These are phyloP conservation scores for Marasmius sp. DNA, from an alignment of 1,284 basidiomycete genomes.

Conservation along the genomic window DNA sequence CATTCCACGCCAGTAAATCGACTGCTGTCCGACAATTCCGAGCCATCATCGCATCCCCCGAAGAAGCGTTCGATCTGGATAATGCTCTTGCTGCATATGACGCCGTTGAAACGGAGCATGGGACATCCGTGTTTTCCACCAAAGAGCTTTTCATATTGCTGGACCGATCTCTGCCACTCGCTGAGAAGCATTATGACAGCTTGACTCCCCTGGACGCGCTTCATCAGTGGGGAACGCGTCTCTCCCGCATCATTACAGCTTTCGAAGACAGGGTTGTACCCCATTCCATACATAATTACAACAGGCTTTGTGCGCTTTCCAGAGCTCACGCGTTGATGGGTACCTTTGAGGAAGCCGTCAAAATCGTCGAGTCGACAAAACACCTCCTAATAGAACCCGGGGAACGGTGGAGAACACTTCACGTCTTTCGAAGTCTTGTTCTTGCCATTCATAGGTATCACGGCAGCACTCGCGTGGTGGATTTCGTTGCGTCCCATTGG, in stretches of 20 bases:
- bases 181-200: slow-evolving; percentile 25
- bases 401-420: slow-evolving; percentile 23
- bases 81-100: slow-evolving; percentile 37
- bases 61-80: slow-evolving; percentile 30
- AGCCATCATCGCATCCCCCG: background rate
- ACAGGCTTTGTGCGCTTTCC: slow-evolving; percentile 31
- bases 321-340: slow-evolving; percentile 35
- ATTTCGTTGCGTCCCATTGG: slow-evolving; percentile 47
- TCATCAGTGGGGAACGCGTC: slow-evolving; percentile 36
- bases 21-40: slow-evolving; percentile 9
- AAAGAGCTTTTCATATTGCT: slow-evolving; percentile 31
- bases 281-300: slow-evolving; percentile 16
- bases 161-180: slow-evolving; percentile 27
- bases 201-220: slow-evolving; percentile 24
- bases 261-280: slow-evolving; percentile 18
- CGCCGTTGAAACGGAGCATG: slow-evolving; percentile 19
- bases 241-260: slow-evolving; percentile 33
- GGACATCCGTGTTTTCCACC: slow-evolving; percentile 16
- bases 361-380: slow-evolving; percentile 24
- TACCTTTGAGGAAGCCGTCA: slow-evolving; percentile 33
- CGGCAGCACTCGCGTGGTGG: slow-evolving; percentile 38
- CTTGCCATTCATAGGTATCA: slow-evolving; percentile 36
- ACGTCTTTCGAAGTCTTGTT: slow-evolving; percentile 41
- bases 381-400: slow-evolving; percentile 16
- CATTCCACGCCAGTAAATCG: background rate